Base-by-base conservation (phyloP, 2,329 filamentous ascomycete genomes). In the Colletotrichum karsti region DNA sequence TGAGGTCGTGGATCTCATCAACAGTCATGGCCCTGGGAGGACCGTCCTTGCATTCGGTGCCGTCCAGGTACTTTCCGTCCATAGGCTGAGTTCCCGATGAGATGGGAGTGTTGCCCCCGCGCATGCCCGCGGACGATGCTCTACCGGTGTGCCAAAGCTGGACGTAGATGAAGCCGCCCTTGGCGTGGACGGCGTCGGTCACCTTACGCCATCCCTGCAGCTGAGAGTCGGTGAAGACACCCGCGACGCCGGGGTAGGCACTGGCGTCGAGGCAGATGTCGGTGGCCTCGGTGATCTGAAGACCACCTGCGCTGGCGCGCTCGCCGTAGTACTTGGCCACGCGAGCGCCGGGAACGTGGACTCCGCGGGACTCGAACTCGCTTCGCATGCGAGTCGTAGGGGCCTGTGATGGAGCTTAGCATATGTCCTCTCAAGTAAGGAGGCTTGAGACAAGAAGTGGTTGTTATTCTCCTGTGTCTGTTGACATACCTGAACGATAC, bases 61-160 rank as follows among this genome's bases (percentile, higher is more conserved):
- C 63, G 13, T 63, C 63, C 2, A 67, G 50, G 50, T 67, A 67
- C 65, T 68, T 74, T 67, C 76, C 77, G 1, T 70, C 76, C 77
- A 0, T 79, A 75, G 6, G 88, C 83, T 0, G 85, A 82, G 39
- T 77, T 71, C 1, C 65, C 69, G 2, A 75, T n/a, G 20, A 80
- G 69, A 12, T 75, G 53, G 0, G 74, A 74, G 51, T 80, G 75
- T 15, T 71, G 69, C 24, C 67, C 10, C 5, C 73, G 61, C 13
- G 73, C 63, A n/a, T 72, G 2, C 72, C 73, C 0, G 67, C 60
- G 20, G 81, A 65, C 0, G 61, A 76, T 3, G 84, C 83, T 2
- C 91, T 85, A 5, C 91, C 90, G 6, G 88, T 79, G 0, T 84
- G 84, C 83, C 88, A 92, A 0, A 93, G 80, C 73, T 93, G 91